A percentile compares a stretch with the other conserved stretches of the same genome.
These are phyloP conservation scores for Carpinus fangiana DNA, from an alignment of 306 rosid genomes.

Conservation along the genomic window DNA sequence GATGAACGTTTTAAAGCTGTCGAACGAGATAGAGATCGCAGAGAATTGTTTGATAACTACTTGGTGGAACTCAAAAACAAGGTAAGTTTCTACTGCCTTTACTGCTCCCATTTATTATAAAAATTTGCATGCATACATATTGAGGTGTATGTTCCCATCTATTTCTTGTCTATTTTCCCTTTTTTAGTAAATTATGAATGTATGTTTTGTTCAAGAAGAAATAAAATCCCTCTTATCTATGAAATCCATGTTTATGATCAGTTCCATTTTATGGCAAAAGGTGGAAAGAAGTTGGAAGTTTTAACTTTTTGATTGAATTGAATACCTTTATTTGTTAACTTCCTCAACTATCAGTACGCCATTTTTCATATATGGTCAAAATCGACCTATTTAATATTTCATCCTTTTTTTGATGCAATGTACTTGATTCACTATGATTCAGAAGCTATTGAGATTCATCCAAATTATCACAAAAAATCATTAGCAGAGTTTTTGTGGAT, in stretches of 20 bases:
- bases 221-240: background rate
- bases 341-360: too few species aligned
- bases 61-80: constrained; percentile 68
- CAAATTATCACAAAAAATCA: background rate
- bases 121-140: constrained; percentile 11
- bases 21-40: constrained; percentile 88
- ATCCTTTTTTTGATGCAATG: constrained; percentile 7
- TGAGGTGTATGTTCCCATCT: background rate
- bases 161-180: background rate
- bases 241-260: background rate
- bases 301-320: too few species aligned
- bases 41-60: constrained; percentile 73
- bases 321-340: too few species aligned
- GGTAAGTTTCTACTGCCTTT: constrained; percentile 46
- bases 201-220: background rate
- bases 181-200: background rate
- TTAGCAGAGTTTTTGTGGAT: background rate
- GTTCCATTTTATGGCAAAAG: background rate
- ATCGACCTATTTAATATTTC: constrained; percentile 13
- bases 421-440: background rate
- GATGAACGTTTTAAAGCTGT: constrained; percentile 87
- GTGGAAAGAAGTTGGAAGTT: too few species aligned
- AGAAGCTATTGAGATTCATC: too few species aligned
- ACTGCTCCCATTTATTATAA: constrained; percentile 14
- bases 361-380: background rate